Conservation (phyloP, 2,329 filamentous ascomycete genomes). For the Penicillium psychrosexuale region DNA sequence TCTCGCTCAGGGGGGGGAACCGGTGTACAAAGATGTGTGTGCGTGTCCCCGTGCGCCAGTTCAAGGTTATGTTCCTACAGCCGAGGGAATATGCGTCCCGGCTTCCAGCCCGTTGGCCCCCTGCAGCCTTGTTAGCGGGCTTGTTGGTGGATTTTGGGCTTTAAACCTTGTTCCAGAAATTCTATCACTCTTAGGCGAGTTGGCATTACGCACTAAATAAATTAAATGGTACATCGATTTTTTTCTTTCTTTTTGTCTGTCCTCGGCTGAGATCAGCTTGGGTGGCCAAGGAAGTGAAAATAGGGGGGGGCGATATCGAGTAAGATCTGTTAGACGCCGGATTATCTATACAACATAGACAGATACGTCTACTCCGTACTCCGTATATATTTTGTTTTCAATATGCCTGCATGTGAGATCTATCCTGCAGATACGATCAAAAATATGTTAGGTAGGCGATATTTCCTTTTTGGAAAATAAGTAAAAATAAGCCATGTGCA, state of each 20-base stretch:
- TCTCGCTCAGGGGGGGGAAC: background rate
- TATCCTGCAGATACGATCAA: slow-evolving; percentile 3
- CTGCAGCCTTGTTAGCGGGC: slow-evolving; percentile 5
- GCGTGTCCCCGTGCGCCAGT: slow-evolving; percentile 7
- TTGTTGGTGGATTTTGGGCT: slow-evolving; percentile 1
- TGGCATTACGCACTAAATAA: background rate
- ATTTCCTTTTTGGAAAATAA: background rate
- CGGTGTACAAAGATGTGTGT: slow-evolving; percentile 2
- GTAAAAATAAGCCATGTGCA: slow-evolving; percentile 19
- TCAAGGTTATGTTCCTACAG: slow-evolving; percentile 18
- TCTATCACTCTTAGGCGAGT: slow-evolving; percentile 4
- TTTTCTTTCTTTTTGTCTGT: background rate
- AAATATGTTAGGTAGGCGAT: background rate
- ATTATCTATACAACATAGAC: background rate
- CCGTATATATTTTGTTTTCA: background rate
- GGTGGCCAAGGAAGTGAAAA: background rate
- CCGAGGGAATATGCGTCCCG: slow-evolving; percentile 3
- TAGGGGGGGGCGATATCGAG: background rate
- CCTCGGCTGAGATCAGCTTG: background rate
- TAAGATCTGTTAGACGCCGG: background rate
- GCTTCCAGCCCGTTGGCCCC: slow-evolving; percentile 15
- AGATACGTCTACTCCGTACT: background rate
- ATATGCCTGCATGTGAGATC: slow-evolving; percentile 11
- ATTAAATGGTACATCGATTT: background rate
- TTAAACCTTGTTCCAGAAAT: slow-evolving; percentile 17